Evolutionary conservation across 352 stramenopile species (phyloP), one percentile per base, ranked within the genome.

Genomic region (Pythium rhizo-oryzae): DNA sequence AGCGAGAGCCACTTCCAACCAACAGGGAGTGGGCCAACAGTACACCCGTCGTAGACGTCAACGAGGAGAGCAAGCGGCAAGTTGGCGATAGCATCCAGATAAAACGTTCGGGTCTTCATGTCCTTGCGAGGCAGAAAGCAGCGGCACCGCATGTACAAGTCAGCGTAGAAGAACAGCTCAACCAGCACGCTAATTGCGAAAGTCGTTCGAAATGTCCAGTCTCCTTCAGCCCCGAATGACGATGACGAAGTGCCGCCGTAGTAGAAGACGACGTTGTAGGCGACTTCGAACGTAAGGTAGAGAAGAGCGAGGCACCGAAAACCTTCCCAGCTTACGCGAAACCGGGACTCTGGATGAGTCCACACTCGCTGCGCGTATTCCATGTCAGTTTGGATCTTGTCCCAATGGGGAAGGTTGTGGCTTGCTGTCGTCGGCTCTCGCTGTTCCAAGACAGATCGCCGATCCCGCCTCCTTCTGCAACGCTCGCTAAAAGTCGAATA

Each of bases 271-370:
- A 78, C 62, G 18, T 72, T 67, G 52, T 71, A 78, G 3, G 69
- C 62, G 15, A 78, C 67, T 58, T 78, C 71, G 25, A 78, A 68
- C n/a, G 71, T 70, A 43, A 78, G 62, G 58, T 78, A 78, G 8
- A 74, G 33, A 4, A 75, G 59, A 19, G 54, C 67, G 28, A 78
- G n/a, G 33, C 62, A 74, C 1, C 67, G 67, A 8, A 71, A 33
- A 3, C 37, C 41, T 23, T 72, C 63, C 71, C 71, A 78, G 6
- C 49, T 55, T 4, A 21, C 24, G 15, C 71, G 71, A 51, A 75
- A 74, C 15, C 9, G 23, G 18, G 71, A 78, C 21, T 64, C 19
- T 2, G 51, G 13, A 21, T 77, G 44, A 18, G 62, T 30, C 70
- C 70, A 77, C 19, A 21, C 11, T 4, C 51, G 23, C 11, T 24